Percentiles rank a stretch among this genome's conserved stretches.
These are phyloP conservation scores for Lactarius indigo DNA, from an alignment of 768 basidiomycete genomes.

Conservation along the genomic window DNA sequence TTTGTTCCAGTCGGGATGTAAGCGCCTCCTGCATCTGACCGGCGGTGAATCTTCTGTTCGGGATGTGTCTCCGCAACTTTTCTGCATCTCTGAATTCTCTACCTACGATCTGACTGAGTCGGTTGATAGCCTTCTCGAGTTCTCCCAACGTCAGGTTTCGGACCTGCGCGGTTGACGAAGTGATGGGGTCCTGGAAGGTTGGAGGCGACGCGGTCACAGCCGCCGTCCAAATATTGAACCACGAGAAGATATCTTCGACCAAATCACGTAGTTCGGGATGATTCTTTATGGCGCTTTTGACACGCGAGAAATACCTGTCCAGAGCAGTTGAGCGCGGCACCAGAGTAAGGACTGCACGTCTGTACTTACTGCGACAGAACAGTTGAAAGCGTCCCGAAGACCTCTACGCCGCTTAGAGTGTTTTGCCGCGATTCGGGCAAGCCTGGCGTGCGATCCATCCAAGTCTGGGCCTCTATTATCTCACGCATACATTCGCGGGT, in stretches of 20 bases:
- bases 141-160: conserved; percentile 39
- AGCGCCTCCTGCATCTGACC: conserved; percentile 35
- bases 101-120: conserved; percentile 43
- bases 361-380: conserved; percentile 26
- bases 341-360: neutral
- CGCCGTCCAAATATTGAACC: conserved; percentile 48
- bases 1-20: conserved; percentile 37
- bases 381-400: conserved; percentile 33
- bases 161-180: conserved; percentile 27
- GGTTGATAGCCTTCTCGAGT: conserved; percentile 34
- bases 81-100: conserved; percentile 44
- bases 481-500: conserved; percentile 26
- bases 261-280: conserved; percentile 43
- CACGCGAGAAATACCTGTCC: conserved; percentile 51
- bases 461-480: conserved; percentile 28
- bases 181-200: conserved; percentile 46
- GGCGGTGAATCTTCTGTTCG: conserved; percentile 18
- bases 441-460: conserved; percentile 27
- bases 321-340: neutral
- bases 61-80: conserved; percentile 15
- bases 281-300: conserved; percentile 49
- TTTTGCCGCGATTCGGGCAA: conserved; percentile 19
- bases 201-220: conserved; percentile 39
- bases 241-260: conserved; percentile 41
- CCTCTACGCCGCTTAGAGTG: conserved; percentile 27